These are phyloP conservation scores for Lentinula raphanica DNA, from an alignment of 768 basidiomycete species.

Conservation along the genomic window DNA sequence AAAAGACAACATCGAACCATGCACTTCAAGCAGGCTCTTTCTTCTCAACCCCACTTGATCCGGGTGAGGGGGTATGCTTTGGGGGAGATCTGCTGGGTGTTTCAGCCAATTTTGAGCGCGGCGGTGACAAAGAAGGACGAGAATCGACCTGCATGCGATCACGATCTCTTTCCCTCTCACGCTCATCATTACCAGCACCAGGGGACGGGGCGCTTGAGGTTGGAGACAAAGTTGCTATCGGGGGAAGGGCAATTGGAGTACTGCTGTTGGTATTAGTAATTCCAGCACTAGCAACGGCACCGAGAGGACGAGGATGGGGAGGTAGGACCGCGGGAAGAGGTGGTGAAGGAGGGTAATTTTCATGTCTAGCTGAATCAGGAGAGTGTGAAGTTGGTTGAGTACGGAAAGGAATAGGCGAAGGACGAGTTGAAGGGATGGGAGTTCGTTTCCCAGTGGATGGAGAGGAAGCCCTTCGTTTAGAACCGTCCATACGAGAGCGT, in stretches of 20 bases:
- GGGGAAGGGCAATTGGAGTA: conserved; percentile 51
- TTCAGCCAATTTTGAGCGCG: conserved; percentile 10
- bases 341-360: conserved; percentile 48
- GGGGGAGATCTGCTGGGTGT: conserved; percentile 8
- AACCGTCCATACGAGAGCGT: conserved; percentile 55
- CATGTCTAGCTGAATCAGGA: conserved; percentile 55
- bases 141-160: conserved; percentile 45
- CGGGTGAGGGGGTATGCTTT: conserved; percentile 8
- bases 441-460: conserved; percentile 45
- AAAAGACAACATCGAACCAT: background rate
- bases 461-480: conserved; percentile 49
- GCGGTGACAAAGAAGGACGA: conserved; percentile 9
- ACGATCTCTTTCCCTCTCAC: conserved; percentile 19
- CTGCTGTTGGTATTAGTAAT: conserved; percentile 13
- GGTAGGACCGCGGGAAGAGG: conserved; percentile 59
- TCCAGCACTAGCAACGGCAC: conserved; percentile 39
- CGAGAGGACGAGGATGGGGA: conserved; percentile 71
- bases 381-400: conserved; percentile 66
- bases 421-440: conserved; percentile 56
- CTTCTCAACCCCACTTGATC: conserved; percentile 5
- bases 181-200: conserved; percentile 17
- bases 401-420: conserved; percentile 70
- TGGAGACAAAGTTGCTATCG: conserved; percentile 66
- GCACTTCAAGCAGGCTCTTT: conserved; percentile 1
- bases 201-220: conserved; percentile 54